These are phyloP conservation scores for Pythium monospermum DNA, from an alignment of 352 stramenopile species.

Conservation along the genomic window DNA sequence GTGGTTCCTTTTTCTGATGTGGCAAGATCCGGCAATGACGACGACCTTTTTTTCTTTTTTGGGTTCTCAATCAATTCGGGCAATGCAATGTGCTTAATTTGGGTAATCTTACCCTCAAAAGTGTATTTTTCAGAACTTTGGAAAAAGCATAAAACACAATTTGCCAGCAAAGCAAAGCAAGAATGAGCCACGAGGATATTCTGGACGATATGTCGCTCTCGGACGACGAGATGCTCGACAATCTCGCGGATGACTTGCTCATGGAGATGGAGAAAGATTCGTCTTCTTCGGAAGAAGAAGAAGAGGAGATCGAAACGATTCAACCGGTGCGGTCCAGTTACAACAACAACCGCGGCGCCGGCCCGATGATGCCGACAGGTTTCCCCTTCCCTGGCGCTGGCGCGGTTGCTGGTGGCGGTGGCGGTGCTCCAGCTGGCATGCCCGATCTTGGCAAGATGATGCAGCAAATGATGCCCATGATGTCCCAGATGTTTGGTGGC, in stretches of 20 bases:
- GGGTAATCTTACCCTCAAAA: not conserved
- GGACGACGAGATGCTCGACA: slow-evolving; percentile 83
- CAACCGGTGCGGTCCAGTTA: slow-evolving; percentile 19
- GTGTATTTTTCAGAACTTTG: not conserved
- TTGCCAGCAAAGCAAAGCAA: slow-evolving; percentile 1
- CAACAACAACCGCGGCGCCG: not conserved
- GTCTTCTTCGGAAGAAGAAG: slow-evolving; percentile 13
- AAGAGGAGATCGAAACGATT: slow-evolving; percentile 22
- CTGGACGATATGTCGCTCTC: slow-evolving; percentile 81
- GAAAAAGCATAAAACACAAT: not conserved
- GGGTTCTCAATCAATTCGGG: too few relatives aligned
- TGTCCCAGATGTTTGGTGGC: slow-evolving; percentile 73
- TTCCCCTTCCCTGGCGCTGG: slow-evolving; percentile 14
- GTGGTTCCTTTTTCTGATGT: too few relatives aligned
- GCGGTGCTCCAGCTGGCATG: slow-evolving; percentile 31
- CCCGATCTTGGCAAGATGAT: slow-evolving; percentile 78
- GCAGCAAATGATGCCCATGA: slow-evolving; percentile 87
- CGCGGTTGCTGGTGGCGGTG: not conserved
- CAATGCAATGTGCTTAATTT: too few relatives aligned
- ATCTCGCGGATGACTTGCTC: slow-evolving; percentile 75
- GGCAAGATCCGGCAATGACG: too few relatives aligned
- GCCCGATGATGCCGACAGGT: slow-evolving; percentile 21
- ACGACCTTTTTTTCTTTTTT: too few relatives aligned
- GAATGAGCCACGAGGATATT: slow-evolving; percentile 68
- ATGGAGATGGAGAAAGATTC: slow-evolving; percentile 47